Base-by-base conservation (phyloP, 148 eudicot genomes). In the Nyssa sinensis region DNA sequence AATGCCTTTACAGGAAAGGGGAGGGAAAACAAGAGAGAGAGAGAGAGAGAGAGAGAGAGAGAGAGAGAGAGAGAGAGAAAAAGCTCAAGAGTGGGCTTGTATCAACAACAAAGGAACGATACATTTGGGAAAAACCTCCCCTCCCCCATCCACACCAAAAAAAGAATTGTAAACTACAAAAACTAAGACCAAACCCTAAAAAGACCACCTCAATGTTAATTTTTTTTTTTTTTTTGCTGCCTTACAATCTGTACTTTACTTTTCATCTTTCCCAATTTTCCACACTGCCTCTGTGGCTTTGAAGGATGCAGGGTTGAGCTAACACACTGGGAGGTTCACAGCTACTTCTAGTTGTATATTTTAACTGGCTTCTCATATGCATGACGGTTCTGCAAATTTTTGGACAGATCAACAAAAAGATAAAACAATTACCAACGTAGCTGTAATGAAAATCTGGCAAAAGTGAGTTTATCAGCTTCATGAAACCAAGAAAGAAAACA, bases 281-380 rank as follows among this genome's bases (percentile, higher is more conserved):
- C 2, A 11, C 27, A 16, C 24, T 60, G 25, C 33, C 19, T n/a
- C 27, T 35, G 25, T 72, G 34, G 13, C n/a, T n/a, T 29, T 21
- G n/a, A n/a, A n/a, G n/a, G n/a, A n/a, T n/a, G n/a, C n/a, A n/a
- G n/a, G n/a, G n/a, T 65, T 34, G 49, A 35, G 17, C 69, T 10
- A 23, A n/a, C 2, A 32, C 23, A 16, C 64, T 11, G 53, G 51
- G 30, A 75, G 35, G 19, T 57, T 19, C 17, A 29, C 35, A 33
- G 66, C 24, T 62, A 33, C 47, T 70, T 29, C 79, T 78, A 91
- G 74, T 91, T 91, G 81, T 89, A 91, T 72, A 91, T 91, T 86
- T 88, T 91, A 32, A 91, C 93, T 3, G 97, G 88, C 88, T 85
- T 91, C 87, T 91, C 97, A 78, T 55, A 87, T 35, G 90, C 59